Conservation (phyloP, 768 basidiomycete species). For the Chalciporus piperatus region DNA sequence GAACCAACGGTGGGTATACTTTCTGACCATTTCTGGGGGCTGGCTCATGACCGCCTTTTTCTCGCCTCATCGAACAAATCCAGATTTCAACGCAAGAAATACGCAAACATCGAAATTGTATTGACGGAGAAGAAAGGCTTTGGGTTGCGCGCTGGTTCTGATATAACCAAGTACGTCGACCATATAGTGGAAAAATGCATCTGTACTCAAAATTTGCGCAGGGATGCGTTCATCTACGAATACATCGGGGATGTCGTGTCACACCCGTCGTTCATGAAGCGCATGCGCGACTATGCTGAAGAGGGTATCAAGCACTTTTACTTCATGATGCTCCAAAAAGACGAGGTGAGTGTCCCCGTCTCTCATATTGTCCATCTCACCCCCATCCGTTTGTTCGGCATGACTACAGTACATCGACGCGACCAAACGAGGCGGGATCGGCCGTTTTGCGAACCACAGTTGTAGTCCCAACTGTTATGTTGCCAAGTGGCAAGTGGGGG, state of each 20-base stretch:
- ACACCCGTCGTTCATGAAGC: constrained; percentile 81
- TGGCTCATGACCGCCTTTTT: constrained; percentile 1
- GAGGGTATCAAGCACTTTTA: constrained; percentile 97
- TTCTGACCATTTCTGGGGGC: neutral
- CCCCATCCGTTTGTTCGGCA: neutral
- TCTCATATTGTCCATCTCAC: neutral
- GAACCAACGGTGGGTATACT: constrained; percentile 79
- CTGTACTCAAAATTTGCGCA: constrained; percentile 30
- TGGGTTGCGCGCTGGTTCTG: constrained; percentile 76
- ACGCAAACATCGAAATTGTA: constrained; percentile 86
- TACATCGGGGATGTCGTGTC: constrained; percentile 97
- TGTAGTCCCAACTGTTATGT: constrained; percentile 98
- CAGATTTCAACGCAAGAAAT: constrained; percentile 86
- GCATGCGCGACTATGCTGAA: constrained; percentile 90
- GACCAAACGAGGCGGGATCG: constrained; percentile 94
- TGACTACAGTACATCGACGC: constrained; percentile 86
- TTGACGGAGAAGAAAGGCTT: constrained; percentile 95
- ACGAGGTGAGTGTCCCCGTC: constrained; percentile 64
- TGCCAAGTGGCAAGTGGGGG: constrained; percentile 94
- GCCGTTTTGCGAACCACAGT: constrained; percentile 96
- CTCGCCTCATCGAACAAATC: neutral
- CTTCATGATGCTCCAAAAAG: constrained; percentile 99
- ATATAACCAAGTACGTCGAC: constrained; percentile 58
- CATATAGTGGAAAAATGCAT: neutral
- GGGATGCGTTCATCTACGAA: constrained; percentile 93